phyloP scores from a whole-genome alignment of 306 rosid genomes.

The Fragaria nilgerrensis region DNA sequence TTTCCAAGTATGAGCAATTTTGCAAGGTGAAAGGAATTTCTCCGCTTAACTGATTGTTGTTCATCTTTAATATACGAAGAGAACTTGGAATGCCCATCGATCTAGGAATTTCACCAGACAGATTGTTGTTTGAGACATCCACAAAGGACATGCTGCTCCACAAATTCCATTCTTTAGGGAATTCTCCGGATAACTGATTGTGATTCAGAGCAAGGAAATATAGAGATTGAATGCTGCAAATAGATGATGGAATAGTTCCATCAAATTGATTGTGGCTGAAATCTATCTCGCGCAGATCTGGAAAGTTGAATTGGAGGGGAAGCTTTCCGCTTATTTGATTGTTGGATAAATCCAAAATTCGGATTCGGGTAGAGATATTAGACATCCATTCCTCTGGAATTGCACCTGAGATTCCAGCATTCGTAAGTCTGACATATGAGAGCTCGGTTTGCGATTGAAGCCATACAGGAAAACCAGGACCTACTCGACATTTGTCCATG shows the following conservation, averaged over 20 bases:
- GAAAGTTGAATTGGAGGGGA: neutral
- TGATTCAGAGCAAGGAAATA: fast-evolving
- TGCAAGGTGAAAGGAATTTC: neutral
- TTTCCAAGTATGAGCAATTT: fast-evolving
- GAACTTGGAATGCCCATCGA: neutral
- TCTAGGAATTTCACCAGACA: neutral
- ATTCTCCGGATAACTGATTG: neutral
- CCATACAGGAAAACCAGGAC: neutral
- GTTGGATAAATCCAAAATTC: neutral
- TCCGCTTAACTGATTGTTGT: neutral
- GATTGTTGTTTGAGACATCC: neutral
- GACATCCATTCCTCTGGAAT: neutral
- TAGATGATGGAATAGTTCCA: neutral
- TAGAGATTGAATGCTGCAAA: neutral
- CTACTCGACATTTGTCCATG: neutral
- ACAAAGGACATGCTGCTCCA: fast-evolving
- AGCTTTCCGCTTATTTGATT: neutral
- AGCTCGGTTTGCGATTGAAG: neutral
- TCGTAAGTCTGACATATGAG: fast-evolving
- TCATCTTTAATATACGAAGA: fast-evolving
- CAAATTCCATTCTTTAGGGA: neutral
- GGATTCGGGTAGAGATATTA: neutral
- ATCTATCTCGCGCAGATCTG: too few species aligned
- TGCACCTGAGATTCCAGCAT: too few species aligned
- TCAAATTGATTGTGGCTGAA: neutral